Percentiles rank a stretch among this genome's conserved stretches.
Evolutionary conservation across 78 protist genomes (phyloP).

Genomic region (Thecamonas trahens): DNA sequence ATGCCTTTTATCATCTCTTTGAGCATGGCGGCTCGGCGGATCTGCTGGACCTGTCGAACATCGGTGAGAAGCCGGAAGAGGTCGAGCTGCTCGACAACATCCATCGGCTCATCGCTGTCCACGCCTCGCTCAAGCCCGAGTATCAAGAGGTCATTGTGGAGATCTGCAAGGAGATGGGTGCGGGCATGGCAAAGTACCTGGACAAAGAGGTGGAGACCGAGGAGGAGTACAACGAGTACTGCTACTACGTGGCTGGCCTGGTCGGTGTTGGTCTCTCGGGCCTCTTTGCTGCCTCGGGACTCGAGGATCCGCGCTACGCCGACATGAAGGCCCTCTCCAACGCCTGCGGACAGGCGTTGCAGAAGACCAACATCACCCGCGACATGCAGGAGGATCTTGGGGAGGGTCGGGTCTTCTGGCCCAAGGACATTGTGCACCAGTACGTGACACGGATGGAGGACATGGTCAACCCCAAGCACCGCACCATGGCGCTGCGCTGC

Average conservation of each 20-base stretch:
- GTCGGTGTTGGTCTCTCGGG: conserved; percentile 87
- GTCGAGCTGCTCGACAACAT: not conserved
- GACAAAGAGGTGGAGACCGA: conserved; percentile 8
- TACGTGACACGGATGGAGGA: conserved; percentile 13
- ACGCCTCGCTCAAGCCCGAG: not conserved
- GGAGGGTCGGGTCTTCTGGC: conserved; percentile 88
- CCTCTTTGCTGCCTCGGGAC: conserved; percentile 65
- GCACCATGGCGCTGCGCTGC: conserved; percentile 62
- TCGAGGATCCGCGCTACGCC: conserved; percentile 42
- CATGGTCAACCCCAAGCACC: conserved; percentile 11
- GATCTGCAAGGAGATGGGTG: conserved; percentile 74
- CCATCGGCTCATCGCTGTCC: not conserved
- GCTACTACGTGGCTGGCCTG: conserved; percentile 94
- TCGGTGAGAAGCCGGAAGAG: not conserved
- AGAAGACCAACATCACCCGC: conserved; percentile 89
- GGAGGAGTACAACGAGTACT: conserved; percentile 45
- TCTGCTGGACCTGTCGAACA: conserved; percentile 49
- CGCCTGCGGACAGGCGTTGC: conserved; percentile 89
- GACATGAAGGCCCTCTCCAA: conserved; percentile 40
- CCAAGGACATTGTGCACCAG: conserved; percentile 27
- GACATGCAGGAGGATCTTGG: conserved; percentile 84
- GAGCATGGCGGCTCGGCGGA: conserved; percentile 21
- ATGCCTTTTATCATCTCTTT: conserved; percentile 31
- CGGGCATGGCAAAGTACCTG: conserved; percentile 67
- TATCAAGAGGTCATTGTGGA: conserved; percentile 71